Evolutionary conservation across 805 yeast genomes (phyloP).

Genomic region (Saccharomycopsis malanga): DNA sequence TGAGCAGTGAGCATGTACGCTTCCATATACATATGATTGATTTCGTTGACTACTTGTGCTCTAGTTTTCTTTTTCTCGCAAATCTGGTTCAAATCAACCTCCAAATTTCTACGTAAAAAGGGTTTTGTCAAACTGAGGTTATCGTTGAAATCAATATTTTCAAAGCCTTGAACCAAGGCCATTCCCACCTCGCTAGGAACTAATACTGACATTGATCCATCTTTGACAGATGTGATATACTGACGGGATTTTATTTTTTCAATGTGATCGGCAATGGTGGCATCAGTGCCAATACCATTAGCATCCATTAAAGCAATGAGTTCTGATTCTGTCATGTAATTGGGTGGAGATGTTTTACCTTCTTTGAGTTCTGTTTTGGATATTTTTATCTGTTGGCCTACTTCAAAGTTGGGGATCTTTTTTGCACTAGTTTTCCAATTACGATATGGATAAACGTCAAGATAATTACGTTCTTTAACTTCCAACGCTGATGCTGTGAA

Average conservation of each 20-base stretch:
- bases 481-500: conserved; percentile 70
- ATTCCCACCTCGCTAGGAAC: conserved; percentile 81
- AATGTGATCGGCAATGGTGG: conserved; percentile 97
- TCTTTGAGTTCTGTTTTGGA: conserved; percentile 51
- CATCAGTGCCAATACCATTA: conserved; percentile 98
- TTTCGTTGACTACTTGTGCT: conserved; percentile 47
- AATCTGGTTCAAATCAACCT: conserved; percentile 55
- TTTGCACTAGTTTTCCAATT: conserved; percentile 65
- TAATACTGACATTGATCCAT: conserved; percentile 37
- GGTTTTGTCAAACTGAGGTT: conserved; percentile 78
- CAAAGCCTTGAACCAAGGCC: conserved; percentile 84
- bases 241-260: conserved; percentile 65
- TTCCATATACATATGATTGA: conserved; percentile 49
- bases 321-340: conserved; percentile 84
- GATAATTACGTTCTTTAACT: conserved; percentile 66
- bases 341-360: conserved; percentile 79
- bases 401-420: conserved; percentile 54
- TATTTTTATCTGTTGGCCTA: conserved; percentile 53
- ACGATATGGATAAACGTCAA: conserved; percentile 69
- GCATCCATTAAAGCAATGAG: conserved; percentile 90
- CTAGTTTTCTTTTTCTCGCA: conserved; percentile 56
- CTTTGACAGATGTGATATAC: conserved; percentile 48
- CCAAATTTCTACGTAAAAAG: conserved; percentile 71
- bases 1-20: conserved; percentile 47
- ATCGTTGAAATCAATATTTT: conserved; percentile 62